Percentiles rank a stretch among this genome's conserved stretches.
Evolutionary conservation across 2,329 filamentous ascomycete genomes (phyloP).

Genomic region (Fusarium chlamydosporum): DNA sequence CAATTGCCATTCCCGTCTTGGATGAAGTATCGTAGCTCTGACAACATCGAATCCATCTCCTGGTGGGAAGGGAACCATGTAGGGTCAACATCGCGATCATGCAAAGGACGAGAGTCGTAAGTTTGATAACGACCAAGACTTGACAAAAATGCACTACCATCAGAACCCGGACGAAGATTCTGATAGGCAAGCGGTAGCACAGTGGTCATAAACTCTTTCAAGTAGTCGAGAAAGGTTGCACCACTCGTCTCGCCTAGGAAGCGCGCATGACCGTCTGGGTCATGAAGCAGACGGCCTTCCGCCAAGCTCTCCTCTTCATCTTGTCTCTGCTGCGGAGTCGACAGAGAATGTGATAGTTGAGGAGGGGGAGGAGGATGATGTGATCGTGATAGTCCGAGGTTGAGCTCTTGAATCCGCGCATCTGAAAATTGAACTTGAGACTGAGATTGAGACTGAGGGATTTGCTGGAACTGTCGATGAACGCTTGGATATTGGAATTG

Average conservation of each 20-base stretch:
- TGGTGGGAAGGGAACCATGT: slow-evolving; percentile 56
- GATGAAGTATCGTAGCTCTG: slow-evolving; percentile 60
- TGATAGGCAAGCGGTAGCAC: slow-evolving; percentile 55
- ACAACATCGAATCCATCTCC: slow-evolving; percentile 58
- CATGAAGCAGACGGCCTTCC: slow-evolving; percentile 61
- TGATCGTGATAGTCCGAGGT: slow-evolving; percentile 19
- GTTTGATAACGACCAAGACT: slow-evolving; percentile 63
- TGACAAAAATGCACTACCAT: slow-evolving; percentile 56
- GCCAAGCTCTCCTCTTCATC: slow-evolving; percentile 48
- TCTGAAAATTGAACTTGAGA: slow-evolving; percentile 24
- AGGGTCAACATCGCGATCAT: slow-evolving; percentile 57
- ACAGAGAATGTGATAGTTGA: slow-evolving; percentile 7
- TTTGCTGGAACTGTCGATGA: slow-evolving; percentile 31
- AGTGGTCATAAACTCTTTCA: slow-evolving; percentile 63
- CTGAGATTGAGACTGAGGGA: slow-evolving; percentile 15
- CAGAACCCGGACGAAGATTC: slow-evolving; percentile 40
- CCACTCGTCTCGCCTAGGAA: slow-evolving; percentile 66
- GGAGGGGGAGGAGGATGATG: slow-evolving; percentile 23
- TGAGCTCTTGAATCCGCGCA: slow-evolving; percentile 28
- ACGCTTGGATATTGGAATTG: slow-evolving; percentile 36
- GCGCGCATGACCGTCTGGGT: slow-evolving; percentile 60
- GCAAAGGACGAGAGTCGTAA: slow-evolving; percentile 61
- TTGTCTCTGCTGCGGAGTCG: slow-evolving; percentile 27
- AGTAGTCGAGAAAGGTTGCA: slow-evolving; percentile 64
- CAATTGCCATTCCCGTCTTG: slow-evolving; percentile 61